Conservation (phyloP, 1,284 basidiomycete genomes). For the Schizophyllum amplum region DNA sequence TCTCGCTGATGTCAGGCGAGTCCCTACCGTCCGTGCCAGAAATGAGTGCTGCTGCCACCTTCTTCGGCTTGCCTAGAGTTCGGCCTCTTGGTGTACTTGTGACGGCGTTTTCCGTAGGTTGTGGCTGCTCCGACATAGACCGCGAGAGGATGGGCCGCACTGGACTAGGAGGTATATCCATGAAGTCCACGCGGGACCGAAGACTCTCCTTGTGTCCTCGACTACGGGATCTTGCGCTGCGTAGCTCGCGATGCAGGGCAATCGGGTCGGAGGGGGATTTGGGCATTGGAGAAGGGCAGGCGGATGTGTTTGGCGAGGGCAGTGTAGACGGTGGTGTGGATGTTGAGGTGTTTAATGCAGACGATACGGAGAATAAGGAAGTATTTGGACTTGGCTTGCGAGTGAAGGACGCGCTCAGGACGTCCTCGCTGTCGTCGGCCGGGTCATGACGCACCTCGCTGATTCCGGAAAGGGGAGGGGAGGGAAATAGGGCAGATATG, state of each 20-base stretch:
- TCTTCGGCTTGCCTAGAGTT: conserved; percentile 3
- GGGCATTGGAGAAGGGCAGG: neutral
- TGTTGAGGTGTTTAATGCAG: neutral
- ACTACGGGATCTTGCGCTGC: neutral
- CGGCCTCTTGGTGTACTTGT: conserved; percentile 7
- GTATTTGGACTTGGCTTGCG: neutral
- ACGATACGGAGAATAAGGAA: neutral
- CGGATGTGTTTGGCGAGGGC: neutral
- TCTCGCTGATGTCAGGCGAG: conserved; percentile 37
- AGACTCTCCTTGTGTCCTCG: neutral
- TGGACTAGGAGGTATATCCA: conserved; percentile 1
- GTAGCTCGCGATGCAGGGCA: neutral
- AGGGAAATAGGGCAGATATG: neutral
- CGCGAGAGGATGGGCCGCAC: conserved; percentile 1
- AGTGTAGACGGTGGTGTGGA: neutral
- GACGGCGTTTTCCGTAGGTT: conserved; percentile 10
- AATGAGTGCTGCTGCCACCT: conserved; percentile 8
- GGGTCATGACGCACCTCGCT: neutral
- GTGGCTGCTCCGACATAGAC: conserved; percentile 1
- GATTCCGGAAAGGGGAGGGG: neutral
- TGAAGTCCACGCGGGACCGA: conserved; percentile 9
- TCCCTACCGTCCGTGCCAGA: conserved; percentile 1
- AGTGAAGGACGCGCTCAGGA: neutral
- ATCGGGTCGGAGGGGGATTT: neutral
- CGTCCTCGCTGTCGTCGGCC: neutral